Evolutionary conservation across 2,329 filamentous ascomycete species (phyloP).

Genomic region (Neonectria punicea): DNA sequence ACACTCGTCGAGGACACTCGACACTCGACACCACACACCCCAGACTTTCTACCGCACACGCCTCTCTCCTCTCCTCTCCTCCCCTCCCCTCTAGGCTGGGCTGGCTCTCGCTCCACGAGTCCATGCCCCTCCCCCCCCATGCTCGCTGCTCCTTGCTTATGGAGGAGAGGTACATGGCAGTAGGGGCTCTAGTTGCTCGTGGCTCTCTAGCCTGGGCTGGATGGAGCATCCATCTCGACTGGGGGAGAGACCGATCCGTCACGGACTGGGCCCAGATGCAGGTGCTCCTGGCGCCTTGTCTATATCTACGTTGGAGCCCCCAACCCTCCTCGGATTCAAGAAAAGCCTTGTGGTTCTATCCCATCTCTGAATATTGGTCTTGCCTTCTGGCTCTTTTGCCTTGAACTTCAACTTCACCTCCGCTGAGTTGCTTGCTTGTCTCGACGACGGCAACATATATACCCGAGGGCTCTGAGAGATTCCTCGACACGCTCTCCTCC

Average conservation of each 20-base stretch:
- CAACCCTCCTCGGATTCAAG: constrained; percentile 31
- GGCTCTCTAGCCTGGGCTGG: constrained; percentile 22
- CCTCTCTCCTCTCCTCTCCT: constrained; percentile 14
- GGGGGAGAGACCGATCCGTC: constrained; percentile 40
- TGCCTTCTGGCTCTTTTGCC: constrained; percentile 9
- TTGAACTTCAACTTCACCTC: constrained; percentile 21
- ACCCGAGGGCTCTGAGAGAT: constrained; percentile 15
- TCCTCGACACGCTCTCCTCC: constrained; percentile 3
- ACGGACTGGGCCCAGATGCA: constrained; percentile 42
- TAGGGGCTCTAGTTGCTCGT: constrained; percentile 29
- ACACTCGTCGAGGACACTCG: neutral
- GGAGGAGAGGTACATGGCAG: constrained; percentile 31
- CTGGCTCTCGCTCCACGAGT: constrained; percentile 23
- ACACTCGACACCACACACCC: constrained; percentile 15
- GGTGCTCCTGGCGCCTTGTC: constrained; percentile 41
- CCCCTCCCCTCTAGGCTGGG: constrained; percentile 21
- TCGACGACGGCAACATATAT: constrained; percentile 11
- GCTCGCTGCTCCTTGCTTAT: constrained; percentile 26
- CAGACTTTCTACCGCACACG: constrained; percentile 20
- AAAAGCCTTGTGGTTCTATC: constrained; percentile 34
- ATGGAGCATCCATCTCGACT: constrained; percentile 26
- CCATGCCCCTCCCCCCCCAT: constrained; percentile 25
- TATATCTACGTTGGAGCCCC: constrained; percentile 44
- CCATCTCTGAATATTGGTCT: constrained; percentile 13
- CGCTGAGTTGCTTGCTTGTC: constrained; percentile 17